phyloP scores from a whole-genome alignment of 106 monocot species.

The Allium cepa region DNA sequence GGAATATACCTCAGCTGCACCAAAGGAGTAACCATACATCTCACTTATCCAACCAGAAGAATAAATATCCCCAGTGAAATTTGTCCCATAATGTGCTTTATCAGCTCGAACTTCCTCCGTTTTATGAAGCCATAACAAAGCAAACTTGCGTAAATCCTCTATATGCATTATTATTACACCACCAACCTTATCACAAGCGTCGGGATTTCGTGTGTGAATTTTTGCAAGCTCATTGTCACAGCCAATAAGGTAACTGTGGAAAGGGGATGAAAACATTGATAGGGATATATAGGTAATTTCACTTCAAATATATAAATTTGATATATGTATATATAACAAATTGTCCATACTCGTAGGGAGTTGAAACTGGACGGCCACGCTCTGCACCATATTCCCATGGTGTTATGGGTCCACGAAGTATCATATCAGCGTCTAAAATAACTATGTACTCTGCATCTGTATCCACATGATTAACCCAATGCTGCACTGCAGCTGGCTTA shows the following conservation, averaged over 20 bases:
- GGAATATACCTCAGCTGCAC: conserved; percentile 77
- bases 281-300: neutral
- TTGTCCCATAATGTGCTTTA: conserved; percentile 85
- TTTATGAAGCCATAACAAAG: conserved; percentile 91
- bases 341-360: conserved; percentile 75
- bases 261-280: neutral
- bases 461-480: conserved; percentile 88
- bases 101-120: conserved; percentile 97
- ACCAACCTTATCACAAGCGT: conserved; percentile 96
- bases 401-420: conserved; percentile 89
- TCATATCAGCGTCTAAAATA: conserved; percentile 99
- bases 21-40: conserved; percentile 99
- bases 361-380: conserved; percentile 85
- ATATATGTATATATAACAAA: neutral
- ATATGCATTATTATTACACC: conserved; percentile 99
- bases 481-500: conserved; percentile 94
- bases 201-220: conserved; percentile 79
- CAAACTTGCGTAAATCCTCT: conserved; percentile 87
- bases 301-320: neutral
- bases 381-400: conserved; percentile 96
- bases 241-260: conserved; percentile 82
- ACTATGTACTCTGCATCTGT: conserved; percentile 92
- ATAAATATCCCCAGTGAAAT: conserved; percentile 91
- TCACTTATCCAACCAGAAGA: conserved; percentile 96
- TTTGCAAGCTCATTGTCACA: conserved; percentile 91